Evolutionary conservation across 1,284 basidiomycete species (phyloP).

Genomic region (Leccinum solheimii): DNA sequence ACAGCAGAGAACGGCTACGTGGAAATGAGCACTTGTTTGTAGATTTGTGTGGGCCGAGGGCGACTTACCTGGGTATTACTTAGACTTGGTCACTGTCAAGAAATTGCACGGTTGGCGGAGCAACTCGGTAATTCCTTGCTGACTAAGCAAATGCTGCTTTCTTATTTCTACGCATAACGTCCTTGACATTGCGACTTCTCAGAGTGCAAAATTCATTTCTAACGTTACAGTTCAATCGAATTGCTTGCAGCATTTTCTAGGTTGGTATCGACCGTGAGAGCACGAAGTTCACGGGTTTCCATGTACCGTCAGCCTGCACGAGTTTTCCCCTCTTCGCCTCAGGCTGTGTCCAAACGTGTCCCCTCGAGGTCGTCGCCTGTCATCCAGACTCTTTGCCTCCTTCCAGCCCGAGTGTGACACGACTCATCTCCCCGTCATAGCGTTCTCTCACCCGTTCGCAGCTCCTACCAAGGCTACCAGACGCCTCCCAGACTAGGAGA

Average conservation of each 20-base stretch:
- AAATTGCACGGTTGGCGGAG: constrained; percentile 26
- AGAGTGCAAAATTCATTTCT: neutral
- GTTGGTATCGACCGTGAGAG: neutral
- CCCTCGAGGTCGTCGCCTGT: constrained; percentile 33
- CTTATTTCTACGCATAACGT: neutral
- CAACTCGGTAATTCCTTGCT: constrained; percentile 31
- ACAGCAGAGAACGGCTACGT: constrained; percentile 15
- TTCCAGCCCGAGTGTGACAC: constrained; percentile 25
- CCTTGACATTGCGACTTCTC: too few species aligned
- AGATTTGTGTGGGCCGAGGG: neutral
- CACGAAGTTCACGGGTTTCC: too few species aligned
- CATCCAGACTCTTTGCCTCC: constrained; percentile 33
- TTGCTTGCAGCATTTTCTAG: neutral
- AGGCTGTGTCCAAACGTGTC: constrained; percentile 8
- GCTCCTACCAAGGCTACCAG: constrained; percentile 33
- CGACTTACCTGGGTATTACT: constrained; percentile 13
- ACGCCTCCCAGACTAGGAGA: constrained; percentile 31
- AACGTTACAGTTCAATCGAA: neutral
- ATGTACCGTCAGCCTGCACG: neutral
- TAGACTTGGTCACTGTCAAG: constrained; percentile 14
- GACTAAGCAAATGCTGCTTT: constrained; percentile 26
- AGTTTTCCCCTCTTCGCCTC: neutral
- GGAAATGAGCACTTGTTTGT: constrained; percentile 9
- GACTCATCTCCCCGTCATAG: constrained; percentile 17
- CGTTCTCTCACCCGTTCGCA: constrained; percentile 34